Evolutionary conservation across 352 stramenopile genomes (phyloP).

Genomic region (Elongisporangium prolatum): DNA sequence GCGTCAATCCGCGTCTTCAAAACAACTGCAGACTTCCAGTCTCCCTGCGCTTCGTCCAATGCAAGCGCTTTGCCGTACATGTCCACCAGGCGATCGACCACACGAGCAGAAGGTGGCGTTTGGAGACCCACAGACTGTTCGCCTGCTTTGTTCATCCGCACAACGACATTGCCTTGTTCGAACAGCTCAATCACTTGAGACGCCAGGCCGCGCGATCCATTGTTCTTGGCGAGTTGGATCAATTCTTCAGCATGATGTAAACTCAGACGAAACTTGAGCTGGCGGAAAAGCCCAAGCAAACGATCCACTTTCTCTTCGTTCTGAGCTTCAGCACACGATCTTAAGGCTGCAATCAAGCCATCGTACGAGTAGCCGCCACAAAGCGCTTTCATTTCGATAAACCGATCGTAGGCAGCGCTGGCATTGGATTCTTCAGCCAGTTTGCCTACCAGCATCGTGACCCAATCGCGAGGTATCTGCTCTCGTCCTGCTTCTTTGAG

Average conservation of each 20-base stretch:
- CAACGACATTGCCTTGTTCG: conserved; percentile 11
- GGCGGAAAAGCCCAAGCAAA: conserved; percentile 11
- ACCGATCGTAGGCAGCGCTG: conserved; percentile 8
- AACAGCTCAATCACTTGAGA: conserved; percentile 20
- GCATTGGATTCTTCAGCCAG: conserved; percentile 9
- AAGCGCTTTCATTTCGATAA: conserved; percentile 15
- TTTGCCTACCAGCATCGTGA: conserved; percentile 15
- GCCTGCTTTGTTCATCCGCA: neutral
- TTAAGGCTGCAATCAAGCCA: conserved; percentile 17
- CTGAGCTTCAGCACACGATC: conserved; percentile 3
- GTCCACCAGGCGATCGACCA: neutral
- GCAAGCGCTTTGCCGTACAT: neutral
- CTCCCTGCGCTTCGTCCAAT: neutral
- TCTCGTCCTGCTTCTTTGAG: conserved; percentile 5
- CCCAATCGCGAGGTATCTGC: conserved; percentile 19
- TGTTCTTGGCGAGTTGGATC: conserved; percentile 16
- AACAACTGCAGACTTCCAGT: neutral
- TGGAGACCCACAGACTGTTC: neutral
- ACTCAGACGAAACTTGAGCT: conserved; percentile 15
- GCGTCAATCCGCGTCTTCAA: neutral
- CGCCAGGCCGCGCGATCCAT: conserved; percentile 10
- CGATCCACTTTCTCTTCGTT: conserved; percentile 6
- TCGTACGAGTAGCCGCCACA: conserved; percentile 27
- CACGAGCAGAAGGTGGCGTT: neutral
- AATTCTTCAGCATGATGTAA: conserved; percentile 19